phyloP scores from a whole-genome alignment of 352 stramenopile species.

The Globisporangium splendens region DNA sequence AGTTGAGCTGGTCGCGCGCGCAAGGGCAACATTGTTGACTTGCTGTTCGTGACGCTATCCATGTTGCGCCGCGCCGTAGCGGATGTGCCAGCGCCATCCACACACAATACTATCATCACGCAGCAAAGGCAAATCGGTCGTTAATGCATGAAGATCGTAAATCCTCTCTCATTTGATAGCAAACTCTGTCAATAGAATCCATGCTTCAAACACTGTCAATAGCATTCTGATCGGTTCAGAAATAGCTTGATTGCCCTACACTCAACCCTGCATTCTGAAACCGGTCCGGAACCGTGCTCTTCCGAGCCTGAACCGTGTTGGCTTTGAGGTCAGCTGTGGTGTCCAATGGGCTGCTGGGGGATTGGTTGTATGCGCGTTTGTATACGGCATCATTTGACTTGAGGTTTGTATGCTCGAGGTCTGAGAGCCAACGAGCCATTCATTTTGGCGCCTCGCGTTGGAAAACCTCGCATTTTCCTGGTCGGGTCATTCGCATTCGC shows the following conservation, averaged over 20 bases:
- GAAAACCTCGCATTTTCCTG: slow-evolving; percentile 23
- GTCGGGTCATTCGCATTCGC: slow-evolving; percentile 77
- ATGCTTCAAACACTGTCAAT: background rate
- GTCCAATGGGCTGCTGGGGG: slow-evolving; percentile 2
- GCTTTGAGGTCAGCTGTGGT: background rate
- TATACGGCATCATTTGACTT: slow-evolving; percentile 28
- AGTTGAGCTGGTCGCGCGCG: too few relatives aligned
- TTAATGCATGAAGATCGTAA: too few relatives aligned
- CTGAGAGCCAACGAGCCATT: slow-evolving; percentile 76
- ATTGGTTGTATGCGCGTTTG: slow-evolving; percentile 24
- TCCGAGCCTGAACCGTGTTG: background rate
- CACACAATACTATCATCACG: too few relatives aligned
- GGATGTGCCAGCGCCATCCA: too few relatives aligned
- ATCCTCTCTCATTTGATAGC: too few relatives aligned
- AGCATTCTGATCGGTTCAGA: background rate
- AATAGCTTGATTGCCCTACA: too few relatives aligned
- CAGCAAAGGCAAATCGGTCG: too few relatives aligned
- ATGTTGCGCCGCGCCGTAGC: too few relatives aligned
- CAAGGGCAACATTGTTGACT: too few relatives aligned
- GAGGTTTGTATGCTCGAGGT: slow-evolving; percentile 36
- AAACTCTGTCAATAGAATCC: background rate
- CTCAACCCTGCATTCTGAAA: background rate
- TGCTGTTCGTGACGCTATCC: too few relatives aligned
- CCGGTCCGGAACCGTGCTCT: background rate
- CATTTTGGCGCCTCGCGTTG: slow-evolving; percentile 47